Conservation (phyloP, 805 yeast species). For the Ascoidea tarda region DNA sequence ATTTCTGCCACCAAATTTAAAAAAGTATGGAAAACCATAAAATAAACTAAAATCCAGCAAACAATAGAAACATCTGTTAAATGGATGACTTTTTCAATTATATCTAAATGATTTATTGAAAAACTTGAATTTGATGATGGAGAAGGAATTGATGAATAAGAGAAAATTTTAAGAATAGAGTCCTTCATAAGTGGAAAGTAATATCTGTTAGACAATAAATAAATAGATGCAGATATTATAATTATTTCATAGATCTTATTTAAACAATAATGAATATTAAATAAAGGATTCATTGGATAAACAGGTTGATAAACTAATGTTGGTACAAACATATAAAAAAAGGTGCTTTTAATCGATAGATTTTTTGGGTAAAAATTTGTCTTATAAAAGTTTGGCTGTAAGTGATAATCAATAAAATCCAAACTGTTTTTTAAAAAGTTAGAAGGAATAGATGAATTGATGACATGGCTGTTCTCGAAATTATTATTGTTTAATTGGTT, state of each 20-base stretch:
- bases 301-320: conserved; percentile 34
- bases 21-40: conserved; percentile 25
- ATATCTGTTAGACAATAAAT: conserved; percentile 25
- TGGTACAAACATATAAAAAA: conserved; percentile 30
- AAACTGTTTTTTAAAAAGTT: background rate
- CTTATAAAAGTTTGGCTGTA: conserved; percentile 20
- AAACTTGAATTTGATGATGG: conserved; percentile 2
- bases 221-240: conserved; percentile 16
- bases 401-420: conserved; percentile 8
- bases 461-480: background rate
- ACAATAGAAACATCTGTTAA: conserved; percentile 25
- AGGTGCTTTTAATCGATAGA: conserved; percentile 20
- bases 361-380: conserved; percentile 24
- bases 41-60: conserved; percentile 29
- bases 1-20: conserved; percentile 30
- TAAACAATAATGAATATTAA: conserved; percentile 18
- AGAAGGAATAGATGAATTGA: background rate
- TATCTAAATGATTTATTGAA: conserved; percentile 6
- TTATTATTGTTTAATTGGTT: background rate
- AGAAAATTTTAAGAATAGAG: conserved; percentile 16
- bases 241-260: conserved; percentile 21
- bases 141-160: conserved; percentile 5
- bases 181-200: conserved; percentile 28
- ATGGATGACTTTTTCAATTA: conserved; percentile 22
- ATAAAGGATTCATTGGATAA: conserved; percentile 22